A percentile compares a stretch with the other conserved stretches of the same genome.
Conservation (phyloP, 2,329 filamentous ascomycete genomes). For the Penicillium sp. region DNA sequence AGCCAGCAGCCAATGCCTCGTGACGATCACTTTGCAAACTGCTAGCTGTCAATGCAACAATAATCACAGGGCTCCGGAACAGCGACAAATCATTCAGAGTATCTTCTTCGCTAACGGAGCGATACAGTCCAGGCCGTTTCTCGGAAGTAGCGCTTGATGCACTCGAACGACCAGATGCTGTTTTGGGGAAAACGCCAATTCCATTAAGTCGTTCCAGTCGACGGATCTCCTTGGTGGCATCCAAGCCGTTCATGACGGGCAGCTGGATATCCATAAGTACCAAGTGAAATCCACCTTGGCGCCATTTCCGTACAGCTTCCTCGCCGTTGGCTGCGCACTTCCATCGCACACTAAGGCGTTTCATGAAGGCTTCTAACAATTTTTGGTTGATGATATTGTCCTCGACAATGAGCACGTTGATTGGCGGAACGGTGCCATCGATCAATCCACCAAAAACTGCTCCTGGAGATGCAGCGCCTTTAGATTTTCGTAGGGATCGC, state of each 20-base stretch:
- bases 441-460: conserved; percentile 62
- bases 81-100: conserved; percentile 46
- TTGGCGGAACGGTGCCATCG: conserved; percentile 83
- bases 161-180: conserved; percentile 55
- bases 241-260: conserved; percentile 91
- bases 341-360: conserved; percentile 92
- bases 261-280: conserved; percentile 99
- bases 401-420: conserved; percentile 96
- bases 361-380: conserved; percentile 92
- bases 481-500: conserved; percentile 38
- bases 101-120: conserved; percentile 37
- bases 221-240: conserved; percentile 92
- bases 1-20: conserved; percentile 90
- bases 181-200: conserved; percentile 85
- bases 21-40: conserved; percentile 93
- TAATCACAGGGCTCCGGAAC: conserved; percentile 97
- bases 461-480: conserved; percentile 34
- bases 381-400: conserved; percentile 98
- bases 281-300: conserved; percentile 86
- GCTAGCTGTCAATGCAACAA: conserved; percentile 92
- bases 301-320: conserved; percentile 93
- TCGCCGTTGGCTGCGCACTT: conserved; percentile 94
- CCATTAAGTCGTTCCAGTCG: conserved; percentile 85
- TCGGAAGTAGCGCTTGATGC: conserved; percentile 30
- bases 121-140: conserved; percentile 18